Percentiles rank a stretch among this genome's conserved stretches.
Evolutionary conservation across 345 rosid species (phyloP).

Genomic region (Eucalyptus urophylla): DNA sequence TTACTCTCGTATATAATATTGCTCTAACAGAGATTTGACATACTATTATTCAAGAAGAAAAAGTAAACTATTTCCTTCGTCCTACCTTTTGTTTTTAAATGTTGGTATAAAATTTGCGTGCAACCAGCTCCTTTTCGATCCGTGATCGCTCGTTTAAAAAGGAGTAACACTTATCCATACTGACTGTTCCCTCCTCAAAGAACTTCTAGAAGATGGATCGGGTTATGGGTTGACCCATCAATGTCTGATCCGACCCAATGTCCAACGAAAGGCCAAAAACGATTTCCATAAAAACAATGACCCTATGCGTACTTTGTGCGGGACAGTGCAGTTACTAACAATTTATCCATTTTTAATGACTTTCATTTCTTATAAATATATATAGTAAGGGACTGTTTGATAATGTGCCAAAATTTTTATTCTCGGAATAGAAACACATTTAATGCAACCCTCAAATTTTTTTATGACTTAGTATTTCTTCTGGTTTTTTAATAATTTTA

Average conservation of each 20-base stretch:
- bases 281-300: background rate
- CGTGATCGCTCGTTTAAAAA: background rate
- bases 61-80: background rate
- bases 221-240: background rate
- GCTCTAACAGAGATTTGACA: background rate
- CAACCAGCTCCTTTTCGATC: background rate
- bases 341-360: background rate
- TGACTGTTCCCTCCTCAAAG: background rate
- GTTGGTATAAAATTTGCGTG: background rate
- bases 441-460: too few relatives aligned
- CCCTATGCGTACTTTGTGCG: background rate
- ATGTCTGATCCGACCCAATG: background rate
- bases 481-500: too few relatives aligned
- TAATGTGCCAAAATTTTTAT: too few relatives aligned
- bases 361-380: background rate
- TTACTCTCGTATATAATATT: background rate
- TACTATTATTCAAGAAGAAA: background rate
- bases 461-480: too few relatives aligned
- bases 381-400: too few relatives aligned
- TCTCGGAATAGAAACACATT: too few relatives aligned
- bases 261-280: background rate
- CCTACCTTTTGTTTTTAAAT: background rate
- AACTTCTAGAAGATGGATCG: background rate
- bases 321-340: background rate
- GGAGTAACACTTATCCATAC: background rate